phyloP scores from a whole-genome alignment of 1,284 basidiomycete genomes.

The Melampsora larici-populina region DNA sequence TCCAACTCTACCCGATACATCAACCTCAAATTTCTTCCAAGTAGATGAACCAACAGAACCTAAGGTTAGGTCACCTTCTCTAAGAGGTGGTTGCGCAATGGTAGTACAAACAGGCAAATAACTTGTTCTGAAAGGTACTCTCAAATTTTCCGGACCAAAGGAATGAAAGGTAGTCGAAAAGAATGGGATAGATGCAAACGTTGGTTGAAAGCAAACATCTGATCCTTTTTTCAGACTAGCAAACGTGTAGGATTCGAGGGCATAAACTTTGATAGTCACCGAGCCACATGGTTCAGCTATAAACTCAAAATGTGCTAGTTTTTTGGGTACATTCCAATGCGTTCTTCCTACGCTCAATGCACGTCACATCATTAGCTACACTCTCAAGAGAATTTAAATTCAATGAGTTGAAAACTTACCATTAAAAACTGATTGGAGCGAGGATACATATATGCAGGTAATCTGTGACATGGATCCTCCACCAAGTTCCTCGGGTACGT shows the following conservation, averaged over 20 bases:
- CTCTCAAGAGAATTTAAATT: neutral
- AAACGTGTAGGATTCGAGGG: conserved; percentile 16
- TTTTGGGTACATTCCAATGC: conserved; percentile 33
- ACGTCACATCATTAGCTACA: neutral
- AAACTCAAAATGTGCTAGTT: conserved; percentile 35
- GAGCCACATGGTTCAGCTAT: neutral
- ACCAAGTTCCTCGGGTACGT: neutral
- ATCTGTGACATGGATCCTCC: neutral
- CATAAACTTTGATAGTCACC: conserved; percentile 14
- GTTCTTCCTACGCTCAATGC: neutral
- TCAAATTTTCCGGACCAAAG: neutral
- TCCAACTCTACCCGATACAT: neutral
- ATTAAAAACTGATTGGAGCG: conserved; percentile 21
- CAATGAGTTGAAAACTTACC: conserved; percentile 3
- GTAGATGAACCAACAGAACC: neutral
- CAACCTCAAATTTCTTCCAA: neutral
- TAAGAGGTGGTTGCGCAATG: neutral
- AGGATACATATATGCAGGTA: conserved; percentile 32
- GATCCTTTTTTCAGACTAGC: neutral
- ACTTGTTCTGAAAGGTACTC: neutral
- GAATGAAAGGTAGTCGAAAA: neutral
- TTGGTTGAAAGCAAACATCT: neutral
- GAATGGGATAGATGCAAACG: neutral
- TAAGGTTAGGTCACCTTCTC: neutral
- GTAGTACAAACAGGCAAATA: neutral